A percentile compares a stretch with the other conserved stretches of the same genome.
Conservation (phyloP, 495 filamentous ascomycete genomes). For the Daldinia childiae region DNA sequence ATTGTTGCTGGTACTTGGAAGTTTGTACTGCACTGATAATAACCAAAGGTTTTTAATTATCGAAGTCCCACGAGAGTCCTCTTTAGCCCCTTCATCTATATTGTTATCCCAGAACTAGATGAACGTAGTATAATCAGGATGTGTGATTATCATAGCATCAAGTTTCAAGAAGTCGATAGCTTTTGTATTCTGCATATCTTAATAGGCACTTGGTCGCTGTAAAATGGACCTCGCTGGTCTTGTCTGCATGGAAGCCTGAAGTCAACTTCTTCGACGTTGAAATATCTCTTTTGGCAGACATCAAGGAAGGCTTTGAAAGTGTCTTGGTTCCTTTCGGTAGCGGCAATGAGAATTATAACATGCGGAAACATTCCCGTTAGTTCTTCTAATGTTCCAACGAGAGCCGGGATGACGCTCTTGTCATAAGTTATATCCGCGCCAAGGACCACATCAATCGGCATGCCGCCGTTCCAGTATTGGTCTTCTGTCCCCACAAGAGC, state of each 20-base stretch:
- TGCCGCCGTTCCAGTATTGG: constrained; percentile 54
- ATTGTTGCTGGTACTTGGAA: neutral
- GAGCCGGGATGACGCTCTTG: constrained; percentile 52
- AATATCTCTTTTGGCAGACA: constrained; percentile 46
- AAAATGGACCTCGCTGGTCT: constrained; percentile 60
- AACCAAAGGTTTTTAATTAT: neutral
- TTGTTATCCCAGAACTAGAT: neutral
- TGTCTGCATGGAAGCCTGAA: constrained; percentile 47
- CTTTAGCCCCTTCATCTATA: too few species aligned
- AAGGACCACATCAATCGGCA: constrained; percentile 56
- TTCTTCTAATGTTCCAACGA: constrained; percentile 58
- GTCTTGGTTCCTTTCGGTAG: constrained; percentile 58
- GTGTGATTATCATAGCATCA: neutral
- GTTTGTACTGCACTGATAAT: neutral
- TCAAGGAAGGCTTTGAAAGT: constrained; percentile 57
- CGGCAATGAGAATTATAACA: constrained; percentile 54
- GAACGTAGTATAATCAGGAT: neutral
- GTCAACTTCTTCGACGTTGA: constrained; percentile 47
- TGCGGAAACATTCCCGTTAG: constrained; percentile 50
- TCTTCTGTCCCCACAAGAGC: constrained; percentile 58
- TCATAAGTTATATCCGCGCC: constrained; percentile 65
- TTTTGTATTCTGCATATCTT: constrained; percentile 52
- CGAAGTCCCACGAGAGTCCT: too few species aligned
- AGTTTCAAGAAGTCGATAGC: neutral
- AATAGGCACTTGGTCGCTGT: constrained; percentile 55